These are phyloP conservation scores for Claviceps cyperi DNA, from an alignment of 2,329 filamentous ascomycete genomes.

Conservation along the genomic window DNA sequence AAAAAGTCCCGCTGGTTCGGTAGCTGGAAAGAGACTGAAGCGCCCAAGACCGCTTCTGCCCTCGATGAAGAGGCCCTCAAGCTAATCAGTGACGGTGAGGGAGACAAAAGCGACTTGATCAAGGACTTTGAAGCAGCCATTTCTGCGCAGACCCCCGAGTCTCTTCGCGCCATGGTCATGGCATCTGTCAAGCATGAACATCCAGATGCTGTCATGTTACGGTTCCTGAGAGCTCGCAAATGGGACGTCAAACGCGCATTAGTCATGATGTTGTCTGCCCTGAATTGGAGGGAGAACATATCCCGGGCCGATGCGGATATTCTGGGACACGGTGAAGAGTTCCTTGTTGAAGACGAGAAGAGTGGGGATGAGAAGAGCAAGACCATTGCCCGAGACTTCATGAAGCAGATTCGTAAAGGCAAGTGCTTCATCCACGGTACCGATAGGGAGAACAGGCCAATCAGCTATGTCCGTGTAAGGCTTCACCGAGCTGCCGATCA, in stretches of 20 bases:
- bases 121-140: slow-evolving; percentile 6
- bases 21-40: not conserved
- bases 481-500: slow-evolving; percentile 19
- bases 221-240: slow-evolving; percentile 25
- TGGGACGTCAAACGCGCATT: slow-evolving; percentile 25
- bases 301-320: slow-evolving; percentile 18
- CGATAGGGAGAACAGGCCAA: slow-evolving; percentile 20
- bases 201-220: slow-evolving; percentile 24
- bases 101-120: slow-evolving; percentile 4
- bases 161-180: slow-evolving; percentile 10
- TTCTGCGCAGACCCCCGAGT: slow-evolving; percentile 1
- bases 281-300: slow-evolving; percentile 23
- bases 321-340: slow-evolving; percentile 19
- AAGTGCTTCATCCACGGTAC: slow-evolving; percentile 24
- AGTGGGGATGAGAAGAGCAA: slow-evolving; percentile 7
- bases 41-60: not conserved
- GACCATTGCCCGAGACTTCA: slow-evolving; percentile 12
- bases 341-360: slow-evolving; percentile 16
- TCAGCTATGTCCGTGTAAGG: slow-evolving; percentile 22
- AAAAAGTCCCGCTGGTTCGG: slow-evolving; percentile 7
- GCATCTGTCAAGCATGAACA: slow-evolving; percentile 14
- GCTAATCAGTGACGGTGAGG: slow-evolving; percentile 3
- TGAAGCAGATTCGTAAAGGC: slow-evolving; percentile 22
- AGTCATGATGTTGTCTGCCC: slow-evolving; percentile 22
- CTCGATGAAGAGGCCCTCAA: slow-evolving; percentile 5